Evolutionary conservation across 768 basidiomycete genomes (phyloP).

Genomic region (Hydnomerulius pinastri): DNA sequence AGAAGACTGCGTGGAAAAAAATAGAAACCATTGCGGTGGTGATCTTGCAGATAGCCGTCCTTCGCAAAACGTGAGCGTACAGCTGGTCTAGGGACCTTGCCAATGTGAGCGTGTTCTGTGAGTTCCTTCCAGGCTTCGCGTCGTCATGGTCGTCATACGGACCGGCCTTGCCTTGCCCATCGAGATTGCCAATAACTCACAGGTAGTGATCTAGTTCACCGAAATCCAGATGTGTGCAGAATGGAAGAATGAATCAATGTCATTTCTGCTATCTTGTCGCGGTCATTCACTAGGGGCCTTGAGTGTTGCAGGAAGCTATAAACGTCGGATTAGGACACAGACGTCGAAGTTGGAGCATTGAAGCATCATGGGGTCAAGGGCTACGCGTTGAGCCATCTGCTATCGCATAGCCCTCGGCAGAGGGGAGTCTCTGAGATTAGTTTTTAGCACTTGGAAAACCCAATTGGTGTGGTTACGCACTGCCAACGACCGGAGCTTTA

Average conservation of each 20-base stretch:
- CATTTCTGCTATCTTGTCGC: conserved; percentile 28
- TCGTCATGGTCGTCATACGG: conserved; percentile 22
- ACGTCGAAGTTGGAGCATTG: conserved; percentile 9
- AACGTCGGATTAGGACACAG: conserved; percentile 6
- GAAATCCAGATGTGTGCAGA: conserved; percentile 23
- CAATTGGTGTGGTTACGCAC: conserved; percentile 18
- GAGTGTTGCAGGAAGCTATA: conserved; percentile 16
- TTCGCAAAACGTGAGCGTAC: too few species aligned
- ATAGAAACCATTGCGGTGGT: conserved; percentile 18
- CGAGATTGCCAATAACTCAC: conserved; percentile 9
- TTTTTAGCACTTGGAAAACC: conserved; percentile 17
- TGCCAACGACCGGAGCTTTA: conserved; percentile 21
- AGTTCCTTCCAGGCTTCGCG: conserved; percentile 2
- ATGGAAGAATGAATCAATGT: conserved; percentile 10
- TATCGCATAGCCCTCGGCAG: conserved; percentile 19
- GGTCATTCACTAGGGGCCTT: conserved; percentile 22
- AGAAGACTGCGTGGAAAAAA: conserved; percentile 19
- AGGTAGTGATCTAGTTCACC: conserved; percentile 2
- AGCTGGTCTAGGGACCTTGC: conserved; percentile 9
- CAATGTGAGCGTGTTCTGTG: conserved; percentile 22
- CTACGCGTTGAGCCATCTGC: conserved; percentile 11
- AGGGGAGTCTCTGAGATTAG: conserved; percentile 1
- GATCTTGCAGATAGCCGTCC: conserved; percentile 11
- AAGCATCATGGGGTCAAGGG: conserved; percentile 30
- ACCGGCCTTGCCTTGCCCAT: conserved; percentile 1